These are phyloP conservation scores for Salix arbutifolia DNA, from an alignment of 345 rosid species.

Conservation along the genomic window DNA sequence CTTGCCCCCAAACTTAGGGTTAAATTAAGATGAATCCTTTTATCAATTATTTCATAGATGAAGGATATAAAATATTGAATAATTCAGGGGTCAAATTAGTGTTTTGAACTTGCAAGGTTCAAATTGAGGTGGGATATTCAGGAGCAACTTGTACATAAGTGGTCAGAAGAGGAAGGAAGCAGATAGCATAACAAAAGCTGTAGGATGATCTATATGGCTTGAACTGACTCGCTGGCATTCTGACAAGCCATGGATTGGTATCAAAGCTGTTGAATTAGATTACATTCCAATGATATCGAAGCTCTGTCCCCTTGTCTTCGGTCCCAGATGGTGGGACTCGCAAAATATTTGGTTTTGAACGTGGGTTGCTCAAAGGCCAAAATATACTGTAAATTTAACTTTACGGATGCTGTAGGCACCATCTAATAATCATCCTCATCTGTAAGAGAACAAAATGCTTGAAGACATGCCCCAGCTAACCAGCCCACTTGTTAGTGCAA, in stretches of 20 bases:
- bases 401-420: slow-evolving; percentile 36
- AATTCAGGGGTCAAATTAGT: background rate
- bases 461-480: slow-evolving; percentile 5
- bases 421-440: slow-evolving; percentile 15
- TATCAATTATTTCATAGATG: background rate
- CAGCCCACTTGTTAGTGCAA: slow-evolving; percentile 39
- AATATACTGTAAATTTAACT: slow-evolving; percentile 26
- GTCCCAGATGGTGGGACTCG: slow-evolving; percentile 33
- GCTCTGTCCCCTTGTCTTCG: slow-evolving; percentile 5
- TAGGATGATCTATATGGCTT: background rate
- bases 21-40: background rate
- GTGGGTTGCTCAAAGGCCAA: slow-evolving; percentile 25
- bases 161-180: background rate
- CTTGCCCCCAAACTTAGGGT: too few relatives aligned
- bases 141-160: background rate
- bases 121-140: background rate
- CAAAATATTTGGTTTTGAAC: background rate
- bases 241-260: slow-evolving; percentile 22
- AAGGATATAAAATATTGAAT: background rate
- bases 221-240: slow-evolving; percentile 8
- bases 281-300: slow-evolving; percentile 5
- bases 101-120: background rate
- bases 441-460: slow-evolving; percentile 29
- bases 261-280: slow-evolving; percentile 17
- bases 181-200: background rate